Base-by-base conservation (phyloP, 208 protist species). In the Entamoeba histolytica region DNA sequence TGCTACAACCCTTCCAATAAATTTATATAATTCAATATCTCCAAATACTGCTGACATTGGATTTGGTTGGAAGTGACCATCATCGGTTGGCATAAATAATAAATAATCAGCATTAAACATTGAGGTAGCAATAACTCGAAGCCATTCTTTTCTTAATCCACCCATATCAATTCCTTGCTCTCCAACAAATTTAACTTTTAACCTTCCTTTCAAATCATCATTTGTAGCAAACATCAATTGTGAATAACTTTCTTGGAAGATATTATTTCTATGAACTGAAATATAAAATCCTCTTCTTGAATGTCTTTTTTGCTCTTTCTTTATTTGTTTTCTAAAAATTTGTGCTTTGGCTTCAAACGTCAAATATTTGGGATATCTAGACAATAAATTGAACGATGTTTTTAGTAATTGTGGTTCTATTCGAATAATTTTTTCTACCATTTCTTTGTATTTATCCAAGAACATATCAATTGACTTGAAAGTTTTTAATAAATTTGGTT, bases 101-200 rank as follows among this genome's bases (percentile, higher is more conserved):
- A 61, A 14, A 93, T 51, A 92, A 19, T 87, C 23, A 4, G 49
- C 12, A 49, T 93, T 55, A 35, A 94, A 94, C n/a, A 94, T 31
- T 23, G 57, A 51, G 4, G 23, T 7, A 44, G 15, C 49, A 31
- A 95, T 78, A n/a, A 95, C 50, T 31, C 51, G 7, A 19, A 95
- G 93, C 50, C 94, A 93, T 49, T 95, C 94, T 73, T 94, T 94
- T 44, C 28, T 50, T 0, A 95, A n/a, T 14, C 94, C 94, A 19
- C 94, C 94, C 35, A 93, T 73, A 78, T 95, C 94, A 28, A 94
- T 91, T 5, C 91, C 94, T 28, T 50, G 52, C 44, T 92, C 91
- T 49, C 92, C 92, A 8, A 93, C 23, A 78, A 94, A 94, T 49
- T 92, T 39, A 51, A 94, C 78, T 47, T 52, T 49, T 17, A 94